Percentiles rank a stretch among this genome's conserved stretches.
phyloP scores from a whole-genome alignment of 164 flowering plant genomes.

The Chimonanthus praecox region DNA sequence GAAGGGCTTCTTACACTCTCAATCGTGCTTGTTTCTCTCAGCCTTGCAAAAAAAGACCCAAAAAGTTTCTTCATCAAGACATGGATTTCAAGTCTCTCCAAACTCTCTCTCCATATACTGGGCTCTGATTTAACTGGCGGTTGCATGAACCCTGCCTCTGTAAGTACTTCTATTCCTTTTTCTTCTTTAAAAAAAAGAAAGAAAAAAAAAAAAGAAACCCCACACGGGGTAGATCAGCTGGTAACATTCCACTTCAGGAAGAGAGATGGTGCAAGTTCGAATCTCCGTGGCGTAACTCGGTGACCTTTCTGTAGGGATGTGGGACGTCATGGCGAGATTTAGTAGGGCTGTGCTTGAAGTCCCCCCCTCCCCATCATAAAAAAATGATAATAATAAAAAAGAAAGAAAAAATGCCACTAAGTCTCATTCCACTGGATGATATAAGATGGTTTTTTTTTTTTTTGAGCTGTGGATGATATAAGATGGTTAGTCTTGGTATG shows the following conservation, averaged over 20 bases:
- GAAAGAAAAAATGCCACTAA: too few species aligned
- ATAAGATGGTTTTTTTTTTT: background rate
- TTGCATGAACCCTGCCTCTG: slow-evolving; percentile 96
- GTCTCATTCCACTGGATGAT: background rate
- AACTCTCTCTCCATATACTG: slow-evolving; percentile 77
- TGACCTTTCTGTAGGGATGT: too few species aligned
- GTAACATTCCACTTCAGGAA: too few species aligned
- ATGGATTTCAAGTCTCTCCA: slow-evolving; percentile 83
- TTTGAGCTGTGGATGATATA: background rate
- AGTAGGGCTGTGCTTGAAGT: too few species aligned
- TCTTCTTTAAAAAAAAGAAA: background rate
- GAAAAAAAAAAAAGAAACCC: too few species aligned
- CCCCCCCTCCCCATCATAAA: too few species aligned
- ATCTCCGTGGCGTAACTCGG: too few species aligned
- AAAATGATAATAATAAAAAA: too few species aligned
- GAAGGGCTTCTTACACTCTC: slow-evolving; percentile 78
- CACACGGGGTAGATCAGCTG: too few species aligned
- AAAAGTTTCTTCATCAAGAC: slow-evolving; percentile 73
- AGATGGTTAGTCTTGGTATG: too few species aligned
- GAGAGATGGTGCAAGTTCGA: too few species aligned
- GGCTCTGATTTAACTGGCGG: slow-evolving; percentile 97
- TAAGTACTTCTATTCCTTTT: slow-evolving; percentile 31
- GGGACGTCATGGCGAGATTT: too few species aligned
- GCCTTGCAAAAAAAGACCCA: slow-evolving; percentile 47
- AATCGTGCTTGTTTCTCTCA: slow-evolving; percentile 54